Evolutionary conservation across 169 alveolate species (phyloP), one percentile per base, ranked within the genome.

Genomic region (Cryptosporidium sp.): DNA sequence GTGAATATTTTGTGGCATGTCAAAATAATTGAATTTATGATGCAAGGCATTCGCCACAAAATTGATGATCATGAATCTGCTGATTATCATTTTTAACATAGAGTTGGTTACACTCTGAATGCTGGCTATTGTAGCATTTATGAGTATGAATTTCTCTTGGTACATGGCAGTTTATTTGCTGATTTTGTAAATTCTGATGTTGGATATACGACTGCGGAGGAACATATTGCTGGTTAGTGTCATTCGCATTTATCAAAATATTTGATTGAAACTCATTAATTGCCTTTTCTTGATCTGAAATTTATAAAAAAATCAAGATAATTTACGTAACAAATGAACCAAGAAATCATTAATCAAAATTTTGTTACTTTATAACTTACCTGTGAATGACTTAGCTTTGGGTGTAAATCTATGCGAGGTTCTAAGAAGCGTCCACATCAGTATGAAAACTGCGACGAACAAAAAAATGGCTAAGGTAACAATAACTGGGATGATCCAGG

Each of bases 401-500:
- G 89, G 75, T 16, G 89, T 80, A 62, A 80, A 62, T n/a, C 65
- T 42, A 51, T 80, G 89, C 12, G 89, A 80, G 60, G 80, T 60
- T 65, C 89, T 80, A 23, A 80, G 51, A 18, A 80, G 70, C 18
- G 89, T 61, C 89, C 89, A 80, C 73, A 80, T 37, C n/a, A 80
- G 51, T 3, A 62, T 60, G 14, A 80, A 62, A 31, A 80, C 42
- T 42, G 80, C 31, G 18, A 80, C 44, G 7, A 44, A 42, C 31
- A 80, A 23, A 39, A 80, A 65, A 39, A 80, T 69, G 1, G 69
- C 42, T 6, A 80, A 73, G 14, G 89, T 80, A 18, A 62, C 67
- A 35, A 80, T 61, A 5, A 80, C 89, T 16, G 89, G 89, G 42
- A 80, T 69, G 18, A 80, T 80, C 89, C 89, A 80, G 23, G 45